Conservation (phyloP, 768 basidiomycete species). For the Trametes meyenii region DNA sequence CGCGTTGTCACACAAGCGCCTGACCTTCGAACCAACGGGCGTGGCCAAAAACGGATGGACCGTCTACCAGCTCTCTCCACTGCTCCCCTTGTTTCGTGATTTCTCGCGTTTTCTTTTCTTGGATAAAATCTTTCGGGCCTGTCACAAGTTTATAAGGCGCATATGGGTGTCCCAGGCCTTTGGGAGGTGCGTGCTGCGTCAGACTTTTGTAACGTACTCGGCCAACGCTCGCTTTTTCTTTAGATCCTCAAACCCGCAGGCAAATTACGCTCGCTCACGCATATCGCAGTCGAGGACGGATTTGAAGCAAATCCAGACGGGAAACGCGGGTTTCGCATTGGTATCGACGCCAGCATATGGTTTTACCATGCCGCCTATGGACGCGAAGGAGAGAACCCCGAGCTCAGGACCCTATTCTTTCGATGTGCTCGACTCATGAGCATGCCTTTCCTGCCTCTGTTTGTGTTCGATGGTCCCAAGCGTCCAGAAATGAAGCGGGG, state of each 20-base stretch:
- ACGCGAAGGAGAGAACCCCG: slow-evolving; percentile 83
- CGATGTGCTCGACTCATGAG: slow-evolving; percentile 78
- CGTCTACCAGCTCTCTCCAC: background rate
- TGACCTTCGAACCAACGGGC: background rate
- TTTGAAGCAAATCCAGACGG: slow-evolving; percentile 67
- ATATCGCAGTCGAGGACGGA: slow-evolving; percentile 74
- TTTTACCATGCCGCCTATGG: slow-evolving; percentile 80
- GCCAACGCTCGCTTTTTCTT: background rate
- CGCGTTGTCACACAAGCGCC: background rate
- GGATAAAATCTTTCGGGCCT: background rate
- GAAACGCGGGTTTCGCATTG: slow-evolving; percentile 75
- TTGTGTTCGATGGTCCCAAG: slow-evolving; percentile 90
- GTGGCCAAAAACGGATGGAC: too few relatives aligned
- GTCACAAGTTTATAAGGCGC: background rate
- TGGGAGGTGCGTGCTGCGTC: slow-evolving; percentile 28
- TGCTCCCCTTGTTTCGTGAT: background rate
- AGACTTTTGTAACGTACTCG: background rate
- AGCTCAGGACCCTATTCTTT: slow-evolving; percentile 82
- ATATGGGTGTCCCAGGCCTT: slow-evolving; percentile 32
- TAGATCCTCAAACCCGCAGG: slow-evolving; percentile 75
- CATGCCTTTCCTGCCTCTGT: slow-evolving; percentile 82
- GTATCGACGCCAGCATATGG: slow-evolving; percentile 86
- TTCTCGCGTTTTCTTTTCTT: background rate
- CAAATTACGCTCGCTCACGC: slow-evolving; percentile 71
- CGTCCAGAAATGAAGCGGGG: slow-evolving; percentile 82